Conservation (phyloP, 495 filamentous ascomycete species). For the Halenospora varia region DNA sequence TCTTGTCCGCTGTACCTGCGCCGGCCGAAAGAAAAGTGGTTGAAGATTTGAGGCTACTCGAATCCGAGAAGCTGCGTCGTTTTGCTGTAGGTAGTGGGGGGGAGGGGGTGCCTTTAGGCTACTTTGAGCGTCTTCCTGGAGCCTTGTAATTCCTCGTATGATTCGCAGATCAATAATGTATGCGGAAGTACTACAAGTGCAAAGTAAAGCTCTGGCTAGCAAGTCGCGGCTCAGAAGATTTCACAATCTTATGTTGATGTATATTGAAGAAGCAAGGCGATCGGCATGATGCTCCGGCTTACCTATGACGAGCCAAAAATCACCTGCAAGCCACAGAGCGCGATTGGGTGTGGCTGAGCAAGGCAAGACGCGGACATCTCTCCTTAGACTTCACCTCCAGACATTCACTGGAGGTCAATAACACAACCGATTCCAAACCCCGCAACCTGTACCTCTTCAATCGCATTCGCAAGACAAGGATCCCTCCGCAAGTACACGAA, state of each 20-base stretch:
- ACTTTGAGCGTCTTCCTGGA: neutral
- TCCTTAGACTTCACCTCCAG: neutral
- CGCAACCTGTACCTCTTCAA: neutral
- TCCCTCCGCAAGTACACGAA: neutral
- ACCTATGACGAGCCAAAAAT: neutral
- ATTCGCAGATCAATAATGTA: neutral
- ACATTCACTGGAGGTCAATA: neutral
- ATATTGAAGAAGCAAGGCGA: neutral
- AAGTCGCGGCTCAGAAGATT: neutral
- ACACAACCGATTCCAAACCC: no score
- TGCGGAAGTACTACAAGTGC: neutral
- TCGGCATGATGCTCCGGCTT: neutral
- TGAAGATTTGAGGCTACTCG: neutral
- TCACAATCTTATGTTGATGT: neutral
- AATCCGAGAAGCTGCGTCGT: neutral
- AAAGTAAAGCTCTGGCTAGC: neutral
- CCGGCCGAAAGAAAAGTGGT: neutral
- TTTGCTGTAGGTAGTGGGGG: neutral
- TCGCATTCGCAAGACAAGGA: neutral
- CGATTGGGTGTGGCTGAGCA: neutral
- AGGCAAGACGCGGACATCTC: neutral
- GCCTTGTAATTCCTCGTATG: neutral
- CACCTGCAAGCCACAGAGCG: neutral
- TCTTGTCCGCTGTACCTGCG: constrained; percentile 2
- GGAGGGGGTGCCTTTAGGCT: neutral